Percentiles rank a stretch among this genome's conserved stretches.
Conservation (phyloP, 2,329 filamentous ascomycete species). For the Tricladium varicosporioides region DNA sequence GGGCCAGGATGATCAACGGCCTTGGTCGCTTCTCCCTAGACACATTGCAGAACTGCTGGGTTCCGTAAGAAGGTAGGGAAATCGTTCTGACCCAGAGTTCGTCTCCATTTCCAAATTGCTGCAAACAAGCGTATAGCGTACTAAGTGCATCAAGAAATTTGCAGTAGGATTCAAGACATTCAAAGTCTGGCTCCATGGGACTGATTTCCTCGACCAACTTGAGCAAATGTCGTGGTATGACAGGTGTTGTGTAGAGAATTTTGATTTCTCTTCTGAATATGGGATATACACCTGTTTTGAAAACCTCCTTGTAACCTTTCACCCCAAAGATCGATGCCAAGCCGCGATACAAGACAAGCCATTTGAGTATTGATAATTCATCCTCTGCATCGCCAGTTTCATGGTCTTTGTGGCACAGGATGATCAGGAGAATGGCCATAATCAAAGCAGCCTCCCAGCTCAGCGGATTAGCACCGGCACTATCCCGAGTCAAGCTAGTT, state of each 20-base stretch:
- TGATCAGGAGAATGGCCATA: constrained; percentile 28
- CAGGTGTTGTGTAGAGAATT: constrained; percentile 16
- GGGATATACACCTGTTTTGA: constrained; percentile 15
- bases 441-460: constrained; percentile 28
- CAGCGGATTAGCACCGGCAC: constrained; percentile 12
- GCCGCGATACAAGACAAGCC: constrained; percentile 28
- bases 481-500: not conserved
- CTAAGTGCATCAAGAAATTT: constrained; percentile 26
- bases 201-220: constrained; percentile 25
- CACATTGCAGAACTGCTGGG: constrained; percentile 15
- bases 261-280: constrained; percentile 25
- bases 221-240: constrained; percentile 25
- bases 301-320: constrained; percentile 3
- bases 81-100: constrained; percentile 26
- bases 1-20: constrained; percentile 21
- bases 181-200: constrained; percentile 26
- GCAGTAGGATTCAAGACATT: constrained; percentile 25
- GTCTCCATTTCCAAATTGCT: constrained; percentile 22
- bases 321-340: constrained; percentile 19
- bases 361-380: constrained; percentile 26
- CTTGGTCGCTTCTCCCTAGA: constrained; percentile 18
- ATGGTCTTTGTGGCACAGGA: constrained; percentile 24
- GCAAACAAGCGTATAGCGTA: constrained; percentile 28
- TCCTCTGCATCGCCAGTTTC: constrained; percentile 5
- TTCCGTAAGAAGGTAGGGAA: constrained; percentile 24